Conservation (phyloP, 306 rosid genomes). For the Potentilla sterilis region DNA sequence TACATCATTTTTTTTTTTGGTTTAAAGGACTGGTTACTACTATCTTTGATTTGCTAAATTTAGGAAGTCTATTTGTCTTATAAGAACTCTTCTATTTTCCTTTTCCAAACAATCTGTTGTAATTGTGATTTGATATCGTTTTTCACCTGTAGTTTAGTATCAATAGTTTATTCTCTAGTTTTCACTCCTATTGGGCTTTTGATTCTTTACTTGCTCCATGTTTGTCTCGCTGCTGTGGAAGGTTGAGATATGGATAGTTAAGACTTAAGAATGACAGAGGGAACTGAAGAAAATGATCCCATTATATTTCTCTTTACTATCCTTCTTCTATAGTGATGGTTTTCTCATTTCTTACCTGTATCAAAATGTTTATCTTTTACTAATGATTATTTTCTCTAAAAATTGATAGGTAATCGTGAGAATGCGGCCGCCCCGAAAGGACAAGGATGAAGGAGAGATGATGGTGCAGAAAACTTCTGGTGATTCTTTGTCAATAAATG, state of each 20-base stretch:
- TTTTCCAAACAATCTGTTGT: not conserved
- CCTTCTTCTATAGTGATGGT: not conserved
- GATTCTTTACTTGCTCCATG: not conserved
- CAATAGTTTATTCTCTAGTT: not conserved
- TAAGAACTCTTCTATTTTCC: not conserved
- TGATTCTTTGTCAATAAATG: constrained; percentile 71
- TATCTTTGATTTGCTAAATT: not conserved
- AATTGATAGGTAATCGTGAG: constrained; percentile 72
- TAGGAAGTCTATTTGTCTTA: not conserved
- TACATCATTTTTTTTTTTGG: too few species aligned
- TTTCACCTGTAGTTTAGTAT: not conserved
- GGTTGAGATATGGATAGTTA: not conserved
- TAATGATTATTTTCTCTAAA: too few species aligned
- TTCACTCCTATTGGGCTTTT: not conserved
- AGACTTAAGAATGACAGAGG: not conserved
- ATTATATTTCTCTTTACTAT: not conserved
- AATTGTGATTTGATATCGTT: not conserved
- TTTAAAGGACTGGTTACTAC: not conserved
- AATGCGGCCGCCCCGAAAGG: constrained; percentile 68
- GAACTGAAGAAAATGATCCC: not conserved
- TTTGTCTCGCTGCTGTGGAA: not conserved
- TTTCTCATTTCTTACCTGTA: not conserved
- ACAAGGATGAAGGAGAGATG: constrained; percentile 71
- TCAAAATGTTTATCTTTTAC: not conserved
- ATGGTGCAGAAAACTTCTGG: constrained; percentile 72